Conservation (phyloP, 2,329 filamentous ascomycete species). For the Hymenoscyphus fructigenus region DNA sequence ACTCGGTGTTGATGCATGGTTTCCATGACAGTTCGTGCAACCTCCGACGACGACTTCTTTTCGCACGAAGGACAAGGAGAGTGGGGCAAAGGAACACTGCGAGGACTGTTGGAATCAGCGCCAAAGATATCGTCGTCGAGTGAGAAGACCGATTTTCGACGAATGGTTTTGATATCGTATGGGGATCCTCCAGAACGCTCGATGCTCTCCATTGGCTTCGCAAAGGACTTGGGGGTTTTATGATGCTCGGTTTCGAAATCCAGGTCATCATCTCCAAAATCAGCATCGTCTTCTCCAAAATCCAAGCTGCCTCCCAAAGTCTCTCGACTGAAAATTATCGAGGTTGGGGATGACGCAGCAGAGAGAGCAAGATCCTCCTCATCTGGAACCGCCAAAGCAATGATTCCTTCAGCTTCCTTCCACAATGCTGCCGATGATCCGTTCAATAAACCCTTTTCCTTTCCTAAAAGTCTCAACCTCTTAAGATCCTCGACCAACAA, state of each 20-base stretch:
- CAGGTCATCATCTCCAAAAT: conserved; percentile 40
- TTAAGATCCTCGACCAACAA: conserved; percentile 81
- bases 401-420: conserved; percentile 84
- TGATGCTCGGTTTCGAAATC: background rate
- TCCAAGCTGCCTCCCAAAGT: conserved; percentile 44
- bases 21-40: conserved; percentile 60
- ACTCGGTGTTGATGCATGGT: conserved; percentile 58
- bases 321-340: conserved; percentile 47
- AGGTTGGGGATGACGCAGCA: conserved; percentile 29
- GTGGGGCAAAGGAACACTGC: conserved; percentile 39
- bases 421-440: conserved; percentile 63
- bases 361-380: conserved; percentile 49
- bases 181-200: conserved; percentile 35
- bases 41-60: conserved; percentile 46
- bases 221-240: conserved; percentile 44
- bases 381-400: conserved; percentile 74
- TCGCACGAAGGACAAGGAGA: conserved; percentile 27
- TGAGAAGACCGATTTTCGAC: conserved; percentile 62
- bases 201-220: conserved; percentile 31
- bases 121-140: conserved; percentile 67
- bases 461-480: conserved; percentile 68
- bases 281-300: conserved; percentile 42
- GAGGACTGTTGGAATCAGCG: conserved; percentile 29
- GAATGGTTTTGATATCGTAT: conserved; percentile 51
- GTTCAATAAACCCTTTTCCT: conserved; percentile 62